phyloP scores from a whole-genome alignment of 1,284 basidiomycete genomes.

The Xanthoconium separans region DNA sequence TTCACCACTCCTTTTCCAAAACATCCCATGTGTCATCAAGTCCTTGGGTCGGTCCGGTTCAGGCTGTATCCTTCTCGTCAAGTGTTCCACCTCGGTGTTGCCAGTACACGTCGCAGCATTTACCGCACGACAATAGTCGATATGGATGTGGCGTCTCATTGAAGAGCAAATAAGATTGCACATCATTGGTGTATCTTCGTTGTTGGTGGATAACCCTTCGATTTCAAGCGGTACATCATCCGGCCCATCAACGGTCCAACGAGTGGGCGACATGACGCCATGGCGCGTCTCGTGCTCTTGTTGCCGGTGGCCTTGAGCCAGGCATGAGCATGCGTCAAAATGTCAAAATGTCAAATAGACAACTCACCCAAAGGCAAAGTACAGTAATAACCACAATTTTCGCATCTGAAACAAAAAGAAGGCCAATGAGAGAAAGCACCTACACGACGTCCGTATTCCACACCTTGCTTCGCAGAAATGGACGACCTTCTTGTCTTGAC shows the following conservation, averaged over 20 bases:
- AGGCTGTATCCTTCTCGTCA: conserved; percentile 39
- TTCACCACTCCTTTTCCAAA: conserved; percentile 54
- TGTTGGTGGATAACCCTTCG: conserved; percentile 51
- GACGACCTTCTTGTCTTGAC: conserved; percentile 36
- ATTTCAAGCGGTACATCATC: conserved; percentile 47
- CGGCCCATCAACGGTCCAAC: conserved; percentile 53
- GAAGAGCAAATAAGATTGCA: conserved; percentile 49
- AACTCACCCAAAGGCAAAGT: conserved; percentile 48
- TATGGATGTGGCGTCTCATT: conserved; percentile 44
- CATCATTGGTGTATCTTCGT: conserved; percentile 63
- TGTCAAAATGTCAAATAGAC: neutral
- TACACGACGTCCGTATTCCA: conserved; percentile 1
- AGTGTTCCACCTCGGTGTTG: conserved; percentile 44
- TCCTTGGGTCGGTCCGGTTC: conserved; percentile 49
- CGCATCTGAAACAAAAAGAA: neutral
- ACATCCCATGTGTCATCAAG: conserved; percentile 50
- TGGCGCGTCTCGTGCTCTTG: conserved; percentile 59
- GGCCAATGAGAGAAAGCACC: no score
- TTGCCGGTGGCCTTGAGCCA: conserved; percentile 49
- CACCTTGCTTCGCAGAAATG: conserved; percentile 53
- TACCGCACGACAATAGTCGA: conserved; percentile 48
- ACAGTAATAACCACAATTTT: conserved; percentile 55
- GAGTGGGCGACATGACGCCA: conserved; percentile 57
- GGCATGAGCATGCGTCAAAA: neutral
- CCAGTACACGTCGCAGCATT: conserved; percentile 35